These are phyloP conservation scores for Rhodamnia argentea DNA, from an alignment of 345 rosid genomes.

Conservation along the genomic window DNA sequence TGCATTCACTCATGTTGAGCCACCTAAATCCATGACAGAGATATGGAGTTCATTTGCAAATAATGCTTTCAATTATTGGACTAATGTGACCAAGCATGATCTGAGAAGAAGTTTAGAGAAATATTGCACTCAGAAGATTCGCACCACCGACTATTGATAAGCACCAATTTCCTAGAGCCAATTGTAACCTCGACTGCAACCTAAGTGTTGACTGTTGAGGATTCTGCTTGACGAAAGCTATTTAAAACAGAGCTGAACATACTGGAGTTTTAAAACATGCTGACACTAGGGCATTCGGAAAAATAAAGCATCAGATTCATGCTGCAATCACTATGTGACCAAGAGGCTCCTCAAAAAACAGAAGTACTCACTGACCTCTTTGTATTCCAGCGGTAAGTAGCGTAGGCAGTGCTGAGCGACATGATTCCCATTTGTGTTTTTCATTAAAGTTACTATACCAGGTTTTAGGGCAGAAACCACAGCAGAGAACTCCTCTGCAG, in stretches of 20 bases:
- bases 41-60: neutral
- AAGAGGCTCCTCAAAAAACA: neutral
- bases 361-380: conserved; percentile 22
- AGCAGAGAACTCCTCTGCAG: conserved; percentile 39
- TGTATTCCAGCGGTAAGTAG: conserved; percentile 36
- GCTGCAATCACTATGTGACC: neutral
- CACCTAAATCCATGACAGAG: neutral
- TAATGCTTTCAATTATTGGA: neutral
- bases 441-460: conserved; percentile 56
- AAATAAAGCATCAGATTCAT: neutral
- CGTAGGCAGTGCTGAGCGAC: conserved; percentile 72
- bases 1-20: neutral
- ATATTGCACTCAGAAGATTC: neutral
- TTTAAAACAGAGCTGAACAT: neutral
- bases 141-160: neutral
- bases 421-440: conserved; percentile 68
- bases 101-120: neutral
- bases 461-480: conserved; percentile 48
- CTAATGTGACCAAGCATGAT: neutral
- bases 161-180: neutral
- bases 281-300: neutral
- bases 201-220: neutral
- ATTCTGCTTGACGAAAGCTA: neutral
- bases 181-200: neutral
- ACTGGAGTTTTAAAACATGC: neutral